Conservation (phyloP, 805 yeast species). For the Priceomyces castillae region DNA sequence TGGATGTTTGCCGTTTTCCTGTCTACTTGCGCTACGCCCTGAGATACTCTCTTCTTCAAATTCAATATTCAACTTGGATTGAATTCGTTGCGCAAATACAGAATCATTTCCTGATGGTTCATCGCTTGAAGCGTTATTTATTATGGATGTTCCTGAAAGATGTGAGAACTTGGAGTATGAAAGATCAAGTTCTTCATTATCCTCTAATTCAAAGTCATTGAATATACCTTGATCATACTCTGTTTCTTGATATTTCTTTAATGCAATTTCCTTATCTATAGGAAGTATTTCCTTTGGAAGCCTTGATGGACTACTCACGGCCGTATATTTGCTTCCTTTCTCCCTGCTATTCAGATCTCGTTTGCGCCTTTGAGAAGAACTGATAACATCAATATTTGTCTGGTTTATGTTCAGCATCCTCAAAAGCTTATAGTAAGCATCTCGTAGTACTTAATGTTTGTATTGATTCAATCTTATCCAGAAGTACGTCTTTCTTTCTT, state of each 20-base stretch:
- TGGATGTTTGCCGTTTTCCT: not conserved
- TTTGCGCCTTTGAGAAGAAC: not conserved
- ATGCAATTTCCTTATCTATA: slow-evolving; percentile 25
- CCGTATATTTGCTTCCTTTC: not conserved
- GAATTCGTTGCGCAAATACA: slow-evolving; percentile 31
- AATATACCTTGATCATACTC: slow-evolving; percentile 17
- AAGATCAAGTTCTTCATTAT: slow-evolving; percentile 23
- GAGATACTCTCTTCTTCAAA: slow-evolving; percentile 7
- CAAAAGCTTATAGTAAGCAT: not conserved
- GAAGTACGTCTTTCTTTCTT: not conserved
- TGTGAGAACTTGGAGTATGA: slow-evolving; percentile 40
- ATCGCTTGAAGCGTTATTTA: not conserved
- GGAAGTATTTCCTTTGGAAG: not conserved
- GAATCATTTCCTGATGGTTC: slow-evolving; percentile 12
- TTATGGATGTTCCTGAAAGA: slow-evolving; percentile 19
- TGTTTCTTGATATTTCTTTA: slow-evolving; percentile 26
- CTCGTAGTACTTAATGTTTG: not conserved
- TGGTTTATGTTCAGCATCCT: not conserved
- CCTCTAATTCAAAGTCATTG: slow-evolving; percentile 29
- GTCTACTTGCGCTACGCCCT: not conserved
- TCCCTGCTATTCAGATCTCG: not conserved
- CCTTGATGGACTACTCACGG: too few relatives aligned
- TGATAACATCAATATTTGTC: not conserved
- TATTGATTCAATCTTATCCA: too few relatives aligned
- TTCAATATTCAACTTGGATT: slow-evolving; percentile 16